Conservation (phyloP, 805 yeast genomes). For the Candida railenensis region DNA sequence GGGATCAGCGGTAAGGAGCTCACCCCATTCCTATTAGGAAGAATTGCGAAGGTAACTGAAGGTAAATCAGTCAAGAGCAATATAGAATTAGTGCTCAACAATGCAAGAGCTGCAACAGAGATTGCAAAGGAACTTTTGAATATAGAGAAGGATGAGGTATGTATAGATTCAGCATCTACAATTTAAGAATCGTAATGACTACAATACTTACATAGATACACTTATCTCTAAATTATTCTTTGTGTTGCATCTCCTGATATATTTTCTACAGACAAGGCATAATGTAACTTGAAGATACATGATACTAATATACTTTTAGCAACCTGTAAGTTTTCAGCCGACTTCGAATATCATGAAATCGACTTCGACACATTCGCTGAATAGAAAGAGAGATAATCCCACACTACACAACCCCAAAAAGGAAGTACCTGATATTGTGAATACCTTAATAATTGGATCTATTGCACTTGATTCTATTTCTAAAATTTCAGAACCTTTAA, state of each 20-base stretch:
- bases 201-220: background rate
- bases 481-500: slow-evolving; percentile 27
- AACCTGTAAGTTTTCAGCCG: background rate
- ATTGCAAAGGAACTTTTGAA: slow-evolving; percentile 57
- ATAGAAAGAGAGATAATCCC: too few relatives aligned
- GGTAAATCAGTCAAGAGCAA: slow-evolving; percentile 73
- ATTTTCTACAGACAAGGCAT: too few relatives aligned
- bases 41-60: slow-evolving; percentile 63
- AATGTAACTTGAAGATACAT: too few relatives aligned
- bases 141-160: slow-evolving; percentile 21
- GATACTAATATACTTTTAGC: background rate
- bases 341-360: background rate
- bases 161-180: background rate
- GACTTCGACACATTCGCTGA: too few relatives aligned
- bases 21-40: slow-evolving; percentile 73
- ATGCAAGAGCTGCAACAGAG: slow-evolving; percentile 65
- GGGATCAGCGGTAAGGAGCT: slow-evolving; percentile 69
- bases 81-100: slow-evolving; percentile 72
- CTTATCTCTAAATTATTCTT: too few relatives aligned
- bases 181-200: too few relatives aligned
- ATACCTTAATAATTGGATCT: slow-evolving; percentile 63
- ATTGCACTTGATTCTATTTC: slow-evolving; percentile 75
- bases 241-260: too few relatives aligned
- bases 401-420: too few relatives aligned
- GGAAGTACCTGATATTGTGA: slow-evolving; percentile 11